A percentile compares a stretch with the other conserved stretches of the same genome.
Evolutionary conservation across 2,329 filamentous ascomycete genomes (phyloP).

Genomic region (Aureobasidium lini): DNA sequence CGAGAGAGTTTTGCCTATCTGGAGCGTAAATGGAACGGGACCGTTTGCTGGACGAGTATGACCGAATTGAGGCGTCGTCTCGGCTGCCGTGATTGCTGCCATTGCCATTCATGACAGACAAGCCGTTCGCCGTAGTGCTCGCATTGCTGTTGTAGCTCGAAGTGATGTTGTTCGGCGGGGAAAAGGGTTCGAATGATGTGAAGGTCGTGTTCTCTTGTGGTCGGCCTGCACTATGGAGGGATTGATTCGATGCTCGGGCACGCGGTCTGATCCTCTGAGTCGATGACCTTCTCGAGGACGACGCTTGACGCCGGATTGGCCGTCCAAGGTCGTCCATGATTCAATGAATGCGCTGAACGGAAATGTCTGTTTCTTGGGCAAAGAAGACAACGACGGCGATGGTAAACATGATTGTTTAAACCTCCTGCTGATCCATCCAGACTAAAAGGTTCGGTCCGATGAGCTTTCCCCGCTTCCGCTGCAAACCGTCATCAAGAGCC

Average conservation of each 20-base stretch:
- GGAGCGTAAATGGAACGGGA: slow-evolving; percentile 17
- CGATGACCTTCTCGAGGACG: slow-evolving; percentile 15
- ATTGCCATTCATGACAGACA: background rate
- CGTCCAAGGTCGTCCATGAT: slow-evolving; percentile 15
- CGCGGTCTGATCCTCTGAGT: slow-evolving; percentile 14
- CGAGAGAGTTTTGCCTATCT: slow-evolving; percentile 14
- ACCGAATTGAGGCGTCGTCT: slow-evolving; percentile 8
- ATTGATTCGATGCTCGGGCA: slow-evolving; percentile 14
- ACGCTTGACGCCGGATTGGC: slow-evolving; percentile 8
- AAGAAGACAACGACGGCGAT: background rate
- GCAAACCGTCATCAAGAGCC: background rate
- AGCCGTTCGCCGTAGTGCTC: background rate
- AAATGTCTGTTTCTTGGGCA: background rate
- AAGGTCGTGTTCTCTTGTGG: slow-evolving; percentile 15
- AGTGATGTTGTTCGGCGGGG: slow-evolving; percentile 12
- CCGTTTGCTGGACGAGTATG: slow-evolving; percentile 17
- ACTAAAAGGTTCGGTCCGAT: slow-evolving; percentile 10
- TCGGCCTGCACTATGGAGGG: slow-evolving; percentile 12
- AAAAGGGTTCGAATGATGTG: slow-evolving; percentile 18
- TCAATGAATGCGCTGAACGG: background rate
- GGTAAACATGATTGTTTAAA: background rate
- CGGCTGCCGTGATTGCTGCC: background rate
- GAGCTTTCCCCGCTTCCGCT: slow-evolving; percentile 12
- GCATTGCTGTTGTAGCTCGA: slow-evolving; percentile 10
- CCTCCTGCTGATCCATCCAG: background rate